Base-by-base conservation (phyloP, 768 basidiomycete genomes). In the Boletus rex-veris region DNA sequence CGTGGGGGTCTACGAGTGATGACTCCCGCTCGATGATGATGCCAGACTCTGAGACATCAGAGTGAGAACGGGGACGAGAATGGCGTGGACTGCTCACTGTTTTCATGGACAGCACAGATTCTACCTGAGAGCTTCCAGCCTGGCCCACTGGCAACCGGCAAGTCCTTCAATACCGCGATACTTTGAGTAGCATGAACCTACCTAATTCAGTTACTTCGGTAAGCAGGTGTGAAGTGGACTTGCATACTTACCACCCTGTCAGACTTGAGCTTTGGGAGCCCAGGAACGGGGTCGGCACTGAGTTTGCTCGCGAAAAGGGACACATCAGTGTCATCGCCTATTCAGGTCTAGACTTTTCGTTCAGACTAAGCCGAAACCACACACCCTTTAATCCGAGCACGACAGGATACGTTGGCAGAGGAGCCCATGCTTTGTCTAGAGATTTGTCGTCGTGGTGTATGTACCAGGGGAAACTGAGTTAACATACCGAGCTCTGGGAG, bases 391-490 rank as follows among this genome's bases (percentile, higher is more conserved):
- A 77, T 28, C 70, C 73, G 6, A 94, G 77, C 0, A 90, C 88
- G 15, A 91, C 89, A 2, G 92, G 91, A 69, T 86, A 95, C 0
- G 92, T 93, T 9, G 92, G 92, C 62, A 94, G 76, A 3, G 90
- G 81, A 14, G 85, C 75, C 70, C 88, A 95, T 28, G 79, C 74
- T 55, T 80, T 77, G 71, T 86, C 86, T 88, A 54, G 14, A 37
- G 7, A 15, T 24, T 7, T 38, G 46, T 28, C 35, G 53, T 31
- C 9, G 31, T 0, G 21, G 15, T 7, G 19, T n/a, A 51, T 28
- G 18, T 21, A 16, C 19, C 5, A 30, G 15, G 36, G 8, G 18
- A 6, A 42, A 14, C 9, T 16, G 11, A 50, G 4, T 19, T 18
- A 50, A 58, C 66, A 33, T 58, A 84, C 83, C 75, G 39, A 85